Conservation (phyloP, 768 basidiomycete genomes). For the Filobasidium wieringae region DNA sequence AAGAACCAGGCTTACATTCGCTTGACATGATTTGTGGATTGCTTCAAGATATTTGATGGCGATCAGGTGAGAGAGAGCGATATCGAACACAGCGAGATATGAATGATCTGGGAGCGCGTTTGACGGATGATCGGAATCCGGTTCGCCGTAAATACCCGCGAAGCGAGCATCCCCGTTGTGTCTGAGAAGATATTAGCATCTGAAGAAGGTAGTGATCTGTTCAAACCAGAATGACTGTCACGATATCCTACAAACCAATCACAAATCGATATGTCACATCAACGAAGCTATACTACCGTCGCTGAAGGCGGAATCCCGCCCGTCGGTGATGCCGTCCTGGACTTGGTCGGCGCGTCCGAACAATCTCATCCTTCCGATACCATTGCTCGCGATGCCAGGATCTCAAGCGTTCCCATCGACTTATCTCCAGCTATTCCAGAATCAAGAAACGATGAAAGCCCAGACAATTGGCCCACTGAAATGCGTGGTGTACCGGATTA, state of each 20-base stretch:
- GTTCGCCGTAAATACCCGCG: too few species aligned
- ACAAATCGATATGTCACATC: conserved; percentile 2
- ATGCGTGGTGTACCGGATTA: background rate
- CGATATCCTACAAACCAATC: background rate
- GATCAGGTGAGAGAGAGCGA: too few species aligned
- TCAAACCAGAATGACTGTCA: too few species aligned
- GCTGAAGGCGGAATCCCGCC: conserved; percentile 12
- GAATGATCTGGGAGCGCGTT: too few species aligned
- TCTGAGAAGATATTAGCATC: too few species aligned
- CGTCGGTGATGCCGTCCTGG: background rate
- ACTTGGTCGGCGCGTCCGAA: conserved; percentile 7
- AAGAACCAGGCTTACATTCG: background rate
- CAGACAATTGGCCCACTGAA: conserved; percentile 5
- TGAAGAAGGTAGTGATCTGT: too few species aligned
- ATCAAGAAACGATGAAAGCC: background rate
- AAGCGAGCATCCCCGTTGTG: too few species aligned
- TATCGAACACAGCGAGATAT: too few species aligned
- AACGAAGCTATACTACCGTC: conserved; percentile 1
- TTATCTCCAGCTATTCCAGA: conserved; percentile 6
- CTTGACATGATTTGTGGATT: too few species aligned
- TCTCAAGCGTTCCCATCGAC: conserved; percentile 1
- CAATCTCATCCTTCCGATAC: background rate
- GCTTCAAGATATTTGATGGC: too few species aligned
- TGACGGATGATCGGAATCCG: too few species aligned
- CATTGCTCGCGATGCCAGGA: background rate